Percentiles rank a stretch among this genome's conserved stretches.
Evolutionary conservation across 441 rosid genomes (phyloP).

Genomic region (Gossypium lobatum): DNA sequence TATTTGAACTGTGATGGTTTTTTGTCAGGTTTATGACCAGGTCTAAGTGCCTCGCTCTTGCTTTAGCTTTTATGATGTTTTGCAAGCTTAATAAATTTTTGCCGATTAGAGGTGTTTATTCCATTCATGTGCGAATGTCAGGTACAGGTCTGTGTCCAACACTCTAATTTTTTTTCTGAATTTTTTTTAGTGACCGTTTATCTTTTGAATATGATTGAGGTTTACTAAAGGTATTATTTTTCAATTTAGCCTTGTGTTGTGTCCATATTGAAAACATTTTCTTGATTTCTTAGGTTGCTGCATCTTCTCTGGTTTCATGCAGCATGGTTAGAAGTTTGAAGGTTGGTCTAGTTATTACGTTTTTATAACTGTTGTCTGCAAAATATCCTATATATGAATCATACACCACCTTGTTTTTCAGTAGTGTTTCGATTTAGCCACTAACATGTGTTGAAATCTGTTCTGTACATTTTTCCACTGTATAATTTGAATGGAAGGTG

Average conservation of each 20-base stretch:
- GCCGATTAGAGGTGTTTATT: too few relatives aligned
- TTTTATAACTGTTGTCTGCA: not conserved
- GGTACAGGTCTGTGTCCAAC: too few relatives aligned
- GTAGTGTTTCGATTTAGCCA: not conserved
- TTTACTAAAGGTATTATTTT: not conserved
- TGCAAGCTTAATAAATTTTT: not conserved
- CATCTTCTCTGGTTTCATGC: not conserved
- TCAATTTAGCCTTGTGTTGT: not conserved
- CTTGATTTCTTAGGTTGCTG: not conserved
- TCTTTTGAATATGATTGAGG: not conserved
- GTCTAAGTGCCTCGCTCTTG: not conserved
- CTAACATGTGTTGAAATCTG: not conserved
- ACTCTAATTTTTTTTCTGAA: too few relatives aligned
- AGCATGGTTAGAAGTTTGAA: not conserved
- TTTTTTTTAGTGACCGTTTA: not conserved
- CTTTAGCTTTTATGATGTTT: not conserved
- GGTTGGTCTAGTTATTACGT: not conserved
- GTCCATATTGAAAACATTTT: not conserved
- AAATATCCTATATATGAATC: not conserved
- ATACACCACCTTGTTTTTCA: not conserved
- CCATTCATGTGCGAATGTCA: too few relatives aligned
- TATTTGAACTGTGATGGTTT: not conserved
- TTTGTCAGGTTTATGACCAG: not conserved
- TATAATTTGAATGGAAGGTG: slow-evolving; percentile 19
- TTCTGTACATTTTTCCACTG: slow-evolving; percentile 7